Evolutionary conservation across 2,329 filamentous ascomycete genomes (phyloP).

Genomic region (Phialemonium atrogriseum): DNA sequence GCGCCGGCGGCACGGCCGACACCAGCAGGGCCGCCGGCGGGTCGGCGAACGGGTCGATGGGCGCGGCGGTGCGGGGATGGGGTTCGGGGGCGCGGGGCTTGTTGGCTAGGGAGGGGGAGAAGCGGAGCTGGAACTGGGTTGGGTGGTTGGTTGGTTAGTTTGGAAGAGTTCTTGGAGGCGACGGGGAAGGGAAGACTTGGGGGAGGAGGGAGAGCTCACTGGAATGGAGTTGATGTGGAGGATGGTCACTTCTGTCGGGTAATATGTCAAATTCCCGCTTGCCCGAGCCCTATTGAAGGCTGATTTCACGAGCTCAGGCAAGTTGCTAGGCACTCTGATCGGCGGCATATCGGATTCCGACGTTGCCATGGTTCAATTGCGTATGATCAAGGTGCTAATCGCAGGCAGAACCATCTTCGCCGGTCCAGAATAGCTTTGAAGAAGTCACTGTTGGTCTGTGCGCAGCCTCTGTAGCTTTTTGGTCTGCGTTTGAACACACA

Average conservation of each 20-base stretch:
- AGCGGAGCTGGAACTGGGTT: conserved; percentile 62
- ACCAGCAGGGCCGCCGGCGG: conserved; percentile 48
- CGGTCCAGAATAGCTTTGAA: conserved; percentile 16
- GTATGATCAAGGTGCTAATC: conserved; percentile 2
- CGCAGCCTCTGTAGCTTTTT: too few species aligned
- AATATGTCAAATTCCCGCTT: conserved; percentile 43
- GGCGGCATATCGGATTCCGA: conserved; percentile 24
- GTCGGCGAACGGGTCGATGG: conserved; percentile 57
- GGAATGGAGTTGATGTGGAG: conserved; percentile 33
- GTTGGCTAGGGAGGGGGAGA: conserved; percentile 58
- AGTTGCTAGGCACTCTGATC: conserved; percentile 32
- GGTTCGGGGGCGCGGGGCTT: conserved; percentile 47
- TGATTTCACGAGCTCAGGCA: conserved; percentile 41
- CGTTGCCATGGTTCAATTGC: conserved; percentile 9
- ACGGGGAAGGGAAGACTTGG: neutral
- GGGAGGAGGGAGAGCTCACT: conserved; percentile 23
- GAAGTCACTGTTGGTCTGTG: conserved; percentile 18
- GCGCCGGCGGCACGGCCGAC: conserved; percentile 39
- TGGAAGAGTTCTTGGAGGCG: neutral
- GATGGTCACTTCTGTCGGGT: conserved; percentile 43
- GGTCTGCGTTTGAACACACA: too few species aligned
- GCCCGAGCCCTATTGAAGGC: conserved; percentile 39
- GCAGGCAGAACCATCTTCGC: neutral
- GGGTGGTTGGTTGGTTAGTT: conserved; percentile 18
- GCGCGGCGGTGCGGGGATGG: conserved; percentile 18